phyloP scores from a whole-genome alignment of 2,329 filamentous ascomycete species.

The Epichloe bromicola region DNA sequence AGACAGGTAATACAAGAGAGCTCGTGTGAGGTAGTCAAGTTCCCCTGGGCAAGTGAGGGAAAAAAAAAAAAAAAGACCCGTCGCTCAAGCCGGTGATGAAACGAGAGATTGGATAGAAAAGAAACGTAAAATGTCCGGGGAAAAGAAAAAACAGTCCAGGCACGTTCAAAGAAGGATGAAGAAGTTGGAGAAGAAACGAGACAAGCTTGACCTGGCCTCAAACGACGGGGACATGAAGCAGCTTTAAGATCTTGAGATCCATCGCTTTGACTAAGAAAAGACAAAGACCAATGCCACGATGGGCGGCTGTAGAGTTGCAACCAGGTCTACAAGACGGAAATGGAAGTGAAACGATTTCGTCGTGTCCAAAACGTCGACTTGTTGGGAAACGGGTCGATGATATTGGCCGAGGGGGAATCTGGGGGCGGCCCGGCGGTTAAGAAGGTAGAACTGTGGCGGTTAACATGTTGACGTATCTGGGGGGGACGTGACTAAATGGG shows the following conservation, averaged over 20 bases:
- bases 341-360: conserved; percentile 36
- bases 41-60: not conserved
- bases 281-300: conserved; percentile 1
- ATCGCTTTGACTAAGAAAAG: not conserved
- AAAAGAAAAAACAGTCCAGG: not conserved
- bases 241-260: conserved; percentile 9
- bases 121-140: not conserved
- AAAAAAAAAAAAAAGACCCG: not conserved
- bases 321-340: conserved; percentile 8
- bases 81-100: not conserved
- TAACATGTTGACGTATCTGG: not conserved
- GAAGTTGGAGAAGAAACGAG: conserved; percentile 2
- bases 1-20: conserved; percentile 9
- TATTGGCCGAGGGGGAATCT: conserved; percentile 37
- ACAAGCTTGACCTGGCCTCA: conserved; percentile 14
- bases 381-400: conserved; percentile 27
- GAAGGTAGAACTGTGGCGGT: not conserved
- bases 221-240: conserved; percentile 8
- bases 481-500: not conserved
- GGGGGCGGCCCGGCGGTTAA: conserved; percentile 10
- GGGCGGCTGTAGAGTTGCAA: conserved; percentile 6
- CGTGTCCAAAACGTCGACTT: conserved; percentile 36
- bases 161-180: not conserved
- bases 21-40: conserved; percentile 8
- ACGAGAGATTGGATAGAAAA: not conserved